Percentiles rank a stretch among this genome's conserved stretches.
Conservation (phyloP, 192 early-diverging fungal species). For the Geosiphon pyriformis region DNA sequence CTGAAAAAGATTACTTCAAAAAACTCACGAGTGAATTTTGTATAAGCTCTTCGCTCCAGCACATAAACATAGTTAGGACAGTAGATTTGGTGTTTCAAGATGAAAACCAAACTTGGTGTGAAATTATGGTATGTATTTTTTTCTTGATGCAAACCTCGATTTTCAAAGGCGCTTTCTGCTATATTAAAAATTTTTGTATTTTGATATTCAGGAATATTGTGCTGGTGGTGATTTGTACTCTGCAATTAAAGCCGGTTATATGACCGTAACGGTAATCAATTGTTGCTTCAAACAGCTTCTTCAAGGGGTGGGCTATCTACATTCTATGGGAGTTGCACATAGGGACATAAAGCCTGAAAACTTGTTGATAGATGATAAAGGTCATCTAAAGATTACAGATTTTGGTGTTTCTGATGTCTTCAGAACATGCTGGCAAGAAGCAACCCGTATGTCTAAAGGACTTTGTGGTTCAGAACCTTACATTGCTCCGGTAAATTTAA, state of each 20-base stretch:
- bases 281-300: constrained; percentile 95
- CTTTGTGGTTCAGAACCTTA: constrained; percentile 93
- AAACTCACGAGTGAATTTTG: constrained; percentile 94
- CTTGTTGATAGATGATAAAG: constrained; percentile 70
- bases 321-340: constrained; percentile 94
- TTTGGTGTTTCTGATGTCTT: constrained; percentile 98
- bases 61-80: constrained; percentile 87
- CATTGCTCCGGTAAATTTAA: constrained; percentile 90
- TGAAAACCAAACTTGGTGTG: constrained; percentile 74
- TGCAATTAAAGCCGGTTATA: constrained; percentile 64
- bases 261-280: constrained; percentile 75
- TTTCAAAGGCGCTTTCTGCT: too few relatives aligned
- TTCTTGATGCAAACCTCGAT: too few relatives aligned
- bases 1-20: constrained; percentile 92
- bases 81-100: constrained; percentile 98
- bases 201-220: constrained; percentile 73
- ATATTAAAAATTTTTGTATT: too few relatives aligned
- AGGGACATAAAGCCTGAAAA: constrained; percentile 82
- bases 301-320: constrained; percentile 83
- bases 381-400: constrained; percentile 94
- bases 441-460: constrained; percentile 75
- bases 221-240: constrained; percentile 88
- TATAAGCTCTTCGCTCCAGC: constrained; percentile 85
- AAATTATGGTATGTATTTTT: constrained; percentile 55
- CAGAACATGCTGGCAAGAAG: constrained; percentile 77